Evolutionary conservation across 2,329 filamentous ascomycete genomes (phyloP).

Genomic region (Dactylellina parvicollis): DNA sequence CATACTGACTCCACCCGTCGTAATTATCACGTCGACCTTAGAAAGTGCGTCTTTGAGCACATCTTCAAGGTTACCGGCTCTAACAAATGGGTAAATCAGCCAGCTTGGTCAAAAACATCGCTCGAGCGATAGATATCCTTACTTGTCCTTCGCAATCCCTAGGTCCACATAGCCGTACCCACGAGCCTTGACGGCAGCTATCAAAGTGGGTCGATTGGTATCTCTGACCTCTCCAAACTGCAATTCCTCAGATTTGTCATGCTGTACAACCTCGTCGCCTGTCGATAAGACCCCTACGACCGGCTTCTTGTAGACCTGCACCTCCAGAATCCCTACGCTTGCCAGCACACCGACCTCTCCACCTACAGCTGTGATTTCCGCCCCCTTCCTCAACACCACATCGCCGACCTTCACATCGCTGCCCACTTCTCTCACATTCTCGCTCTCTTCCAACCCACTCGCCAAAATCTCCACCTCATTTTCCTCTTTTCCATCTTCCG

Average conservation of each 20-base stretch:
- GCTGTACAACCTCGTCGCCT: constrained; percentile 89
- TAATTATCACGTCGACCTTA: constrained; percentile 82
- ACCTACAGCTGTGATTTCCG: constrained; percentile 84
- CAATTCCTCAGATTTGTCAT: constrained; percentile 72
- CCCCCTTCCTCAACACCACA: constrained; percentile 77
- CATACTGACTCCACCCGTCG: constrained; percentile 95
- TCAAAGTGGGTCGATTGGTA: constrained; percentile 87
- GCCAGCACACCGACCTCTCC: constrained; percentile 92
- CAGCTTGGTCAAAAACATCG: background rate
- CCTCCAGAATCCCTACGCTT: constrained; percentile 78
- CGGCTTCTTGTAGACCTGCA: constrained; percentile 78
- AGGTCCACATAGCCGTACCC: constrained; percentile 84
- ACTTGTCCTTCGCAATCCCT: constrained; percentile 81
- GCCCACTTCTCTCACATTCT: constrained; percentile 91
- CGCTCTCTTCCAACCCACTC: constrained; percentile 75
- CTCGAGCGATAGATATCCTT: constrained; percentile 49
- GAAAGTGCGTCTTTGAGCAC: constrained; percentile 79
- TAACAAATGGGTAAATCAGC: constrained; percentile 6
- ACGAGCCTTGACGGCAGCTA: constrained; percentile 77
- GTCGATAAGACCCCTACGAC: constrained; percentile 89
- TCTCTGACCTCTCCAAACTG: constrained; percentile 87
- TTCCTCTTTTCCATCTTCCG: constrained; percentile 84
- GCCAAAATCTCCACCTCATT: constrained; percentile 87
- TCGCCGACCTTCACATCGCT: constrained; percentile 80
- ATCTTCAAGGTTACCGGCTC: constrained; percentile 76